These are phyloP conservation scores for Xanthoconium separans DNA, from an alignment of 1,284 basidiomycete genomes.

Conservation along the genomic window DNA sequence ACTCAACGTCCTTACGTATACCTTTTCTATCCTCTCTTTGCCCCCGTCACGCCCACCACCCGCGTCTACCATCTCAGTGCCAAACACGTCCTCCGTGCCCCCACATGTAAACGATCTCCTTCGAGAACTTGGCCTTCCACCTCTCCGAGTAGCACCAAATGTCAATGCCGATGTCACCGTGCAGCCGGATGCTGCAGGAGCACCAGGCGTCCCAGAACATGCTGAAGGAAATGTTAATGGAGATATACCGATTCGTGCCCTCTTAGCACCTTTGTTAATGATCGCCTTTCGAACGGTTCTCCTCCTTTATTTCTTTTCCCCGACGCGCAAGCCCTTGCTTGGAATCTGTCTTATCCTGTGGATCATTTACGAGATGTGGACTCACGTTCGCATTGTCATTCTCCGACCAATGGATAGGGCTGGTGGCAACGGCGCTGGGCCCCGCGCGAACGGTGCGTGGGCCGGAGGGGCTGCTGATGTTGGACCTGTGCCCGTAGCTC, in stretches of 20 bases:
- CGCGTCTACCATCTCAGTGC: constrained; percentile 14
- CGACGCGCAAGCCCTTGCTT: constrained; percentile 70
- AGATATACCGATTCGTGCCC: constrained; percentile 44
- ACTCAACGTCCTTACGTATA: constrained; percentile 66
- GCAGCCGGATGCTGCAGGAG: constrained; percentile 17
- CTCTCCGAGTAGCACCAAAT: constrained; percentile 39
- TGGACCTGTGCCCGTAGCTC: constrained; percentile 17
- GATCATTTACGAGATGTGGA: constrained; percentile 78
- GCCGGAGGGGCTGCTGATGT: constrained; percentile 15
- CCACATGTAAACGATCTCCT: constrained; percentile 56
- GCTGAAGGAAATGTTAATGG: constrained; percentile 30
- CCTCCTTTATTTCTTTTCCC: constrained; percentile 77
- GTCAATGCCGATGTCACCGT: constrained; percentile 28
- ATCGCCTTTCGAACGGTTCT: constrained; percentile 66
- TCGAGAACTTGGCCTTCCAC: constrained; percentile 60
- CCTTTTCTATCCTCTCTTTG: constrained; percentile 55
- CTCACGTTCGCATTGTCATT: constrained; percentile 58
- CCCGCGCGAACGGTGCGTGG: constrained; percentile 22
- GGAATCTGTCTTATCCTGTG: constrained; percentile 64
- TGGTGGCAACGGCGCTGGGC: constrained; percentile 19
- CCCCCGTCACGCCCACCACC: constrained; percentile 34
- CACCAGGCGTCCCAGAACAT: constrained; percentile 17
- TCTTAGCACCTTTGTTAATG: constrained; percentile 66
- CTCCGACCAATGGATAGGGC: constrained; percentile 39
- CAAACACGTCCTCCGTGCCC: constrained; percentile 20